Evolutionary conservation across 2,329 filamentous ascomycete genomes (phyloP).

Genomic region (Capronia epimyces): DNA sequence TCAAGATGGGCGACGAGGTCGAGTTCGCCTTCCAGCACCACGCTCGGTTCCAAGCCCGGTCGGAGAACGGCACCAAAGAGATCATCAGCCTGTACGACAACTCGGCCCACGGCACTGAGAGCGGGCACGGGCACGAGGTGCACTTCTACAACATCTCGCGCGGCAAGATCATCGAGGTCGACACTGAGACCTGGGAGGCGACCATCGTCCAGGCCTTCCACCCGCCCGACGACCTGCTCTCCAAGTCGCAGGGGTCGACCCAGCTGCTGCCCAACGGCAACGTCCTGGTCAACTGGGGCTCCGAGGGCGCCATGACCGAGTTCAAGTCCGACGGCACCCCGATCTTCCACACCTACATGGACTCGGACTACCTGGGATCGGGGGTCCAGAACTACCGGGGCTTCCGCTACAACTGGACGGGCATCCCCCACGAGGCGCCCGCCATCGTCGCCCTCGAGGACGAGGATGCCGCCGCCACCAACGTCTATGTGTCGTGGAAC

Average conservation of each 20-base stretch:
- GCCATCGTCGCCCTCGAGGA: too few species aligned
- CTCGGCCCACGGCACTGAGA: too few species aligned
- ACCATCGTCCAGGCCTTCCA: slow-evolving; percentile 38
- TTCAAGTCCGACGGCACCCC: slow-evolving; percentile 37
- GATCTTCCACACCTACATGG: slow-evolving; percentile 43
- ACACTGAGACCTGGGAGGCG: slow-evolving; percentile 42
- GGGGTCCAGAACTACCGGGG: slow-evolving; percentile 51
- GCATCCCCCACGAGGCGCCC: slow-evolving; percentile 40
- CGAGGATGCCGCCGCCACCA: slow-evolving; percentile 28
- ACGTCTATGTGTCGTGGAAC: slow-evolving; percentile 44
- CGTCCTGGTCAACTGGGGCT: slow-evolving; percentile 47
- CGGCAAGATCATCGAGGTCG: slow-evolving; percentile 41
- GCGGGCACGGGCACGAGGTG: too few species aligned
- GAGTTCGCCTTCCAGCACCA: slow-evolving; percentile 52
- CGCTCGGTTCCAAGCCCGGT: slow-evolving; percentile 41
- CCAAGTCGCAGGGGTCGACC: slow-evolving; percentile 40
- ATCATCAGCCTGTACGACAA: slow-evolving; percentile 41
- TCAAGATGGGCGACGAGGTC: slow-evolving; percentile 40
- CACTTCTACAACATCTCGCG: slow-evolving; percentile 28
- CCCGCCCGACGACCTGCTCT: slow-evolving; percentile 37
- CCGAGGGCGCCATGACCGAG: slow-evolving; percentile 47
- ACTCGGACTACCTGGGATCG: slow-evolving; percentile 35
- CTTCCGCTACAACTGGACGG: slow-evolving; percentile 51
- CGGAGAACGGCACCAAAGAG: slow-evolving; percentile 22
- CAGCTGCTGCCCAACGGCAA: slow-evolving; percentile 42